Evolutionary conservation across 768 basidiomycete genomes (phyloP).

Genomic region (Boletus subparvulus): DNA sequence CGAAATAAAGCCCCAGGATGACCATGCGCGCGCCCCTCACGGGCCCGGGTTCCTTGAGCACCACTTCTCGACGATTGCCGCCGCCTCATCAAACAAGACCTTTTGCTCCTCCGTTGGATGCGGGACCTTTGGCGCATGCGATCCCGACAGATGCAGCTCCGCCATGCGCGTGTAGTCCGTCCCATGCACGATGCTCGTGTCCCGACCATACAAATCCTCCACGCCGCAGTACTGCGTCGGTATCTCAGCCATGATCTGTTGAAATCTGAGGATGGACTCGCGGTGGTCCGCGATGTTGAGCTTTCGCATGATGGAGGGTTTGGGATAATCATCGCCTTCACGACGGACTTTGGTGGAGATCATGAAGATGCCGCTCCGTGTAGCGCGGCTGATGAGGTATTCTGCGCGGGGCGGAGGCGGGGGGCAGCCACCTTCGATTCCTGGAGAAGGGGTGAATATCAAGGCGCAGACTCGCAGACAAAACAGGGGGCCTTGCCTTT

Average conservation of each 20-base stretch:
- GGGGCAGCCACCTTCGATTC: slow-evolving; percentile 57
- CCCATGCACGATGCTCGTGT: slow-evolving; percentile 62
- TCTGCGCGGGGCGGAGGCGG: slow-evolving; percentile 61
- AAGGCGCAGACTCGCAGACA: not conserved
- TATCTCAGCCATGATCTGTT: slow-evolving; percentile 56
- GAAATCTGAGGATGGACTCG: slow-evolving; percentile 37
- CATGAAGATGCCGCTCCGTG: slow-evolving; percentile 38
- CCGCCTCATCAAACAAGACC: slow-evolving; percentile 61
- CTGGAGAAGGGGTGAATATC: not conserved
- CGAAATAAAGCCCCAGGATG: too few relatives aligned
- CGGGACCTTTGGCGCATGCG: slow-evolving; percentile 51
- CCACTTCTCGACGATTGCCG: slow-evolving; percentile 61
- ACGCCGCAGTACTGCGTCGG: slow-evolving; percentile 42
- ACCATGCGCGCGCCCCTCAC: too few relatives aligned
- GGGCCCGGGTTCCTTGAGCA: slow-evolving; percentile 6
- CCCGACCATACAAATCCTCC: slow-evolving; percentile 68
- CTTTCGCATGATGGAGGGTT: slow-evolving; percentile 39
- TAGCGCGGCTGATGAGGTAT: slow-evolving; percentile 45
- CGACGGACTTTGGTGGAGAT: slow-evolving; percentile 50
- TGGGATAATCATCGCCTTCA: slow-evolving; percentile 44
- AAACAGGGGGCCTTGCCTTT: not conserved
- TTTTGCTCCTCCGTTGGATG: slow-evolving; percentile 60
- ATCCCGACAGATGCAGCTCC: slow-evolving; percentile 39
- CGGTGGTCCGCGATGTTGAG: slow-evolving; percentile 36
- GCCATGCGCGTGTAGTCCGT: slow-evolving; percentile 14